A percentile compares a stretch with the other conserved stretches of the same genome.
Conservation (phyloP, 345 rosid genomes). For the Carallia pectinifolia region DNA sequence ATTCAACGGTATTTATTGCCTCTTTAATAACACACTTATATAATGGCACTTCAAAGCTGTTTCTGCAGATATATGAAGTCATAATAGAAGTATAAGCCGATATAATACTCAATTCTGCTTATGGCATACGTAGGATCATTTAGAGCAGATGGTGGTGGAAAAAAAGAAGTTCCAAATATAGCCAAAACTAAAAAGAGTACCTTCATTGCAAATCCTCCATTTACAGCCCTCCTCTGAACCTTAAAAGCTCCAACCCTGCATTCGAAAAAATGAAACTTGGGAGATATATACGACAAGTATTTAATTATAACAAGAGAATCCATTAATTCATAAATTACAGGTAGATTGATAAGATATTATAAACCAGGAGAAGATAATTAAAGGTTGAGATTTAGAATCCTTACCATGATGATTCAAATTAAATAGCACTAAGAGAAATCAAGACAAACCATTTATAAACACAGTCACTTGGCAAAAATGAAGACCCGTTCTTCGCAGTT, state of each 20-base stretch:
- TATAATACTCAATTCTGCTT: background rate
- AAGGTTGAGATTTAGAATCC: constrained; percentile 15
- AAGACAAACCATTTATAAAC: constrained; percentile 35
- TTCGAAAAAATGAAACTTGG: constrained; percentile 45
- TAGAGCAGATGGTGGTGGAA: no score
- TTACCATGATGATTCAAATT: constrained; percentile 31
- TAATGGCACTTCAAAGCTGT: no score
- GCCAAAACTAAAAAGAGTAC: constrained; percentile 27
- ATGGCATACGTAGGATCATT: no score
- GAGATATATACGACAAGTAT: background rate
- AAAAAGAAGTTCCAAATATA: no score
- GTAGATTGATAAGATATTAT: background rate
- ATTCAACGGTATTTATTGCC: background rate
- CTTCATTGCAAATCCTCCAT: constrained; percentile 47
- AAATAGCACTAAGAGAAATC: constrained; percentile 29
- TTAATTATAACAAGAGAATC: constrained; percentile 1
- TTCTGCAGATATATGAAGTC: no score
- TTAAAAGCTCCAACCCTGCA: constrained; percentile 25
- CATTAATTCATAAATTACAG: background rate
- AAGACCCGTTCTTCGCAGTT: constrained; percentile 7
- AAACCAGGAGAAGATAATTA: background rate
- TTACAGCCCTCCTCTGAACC: constrained; percentile 40
- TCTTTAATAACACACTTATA: no score
- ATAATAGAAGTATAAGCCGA: background rate
- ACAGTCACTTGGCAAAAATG: constrained; percentile 14